These are phyloP conservation scores for Chytriomyces sp. DNA, from an alignment of 192 early-diverging fungal species.

Conservation along the genomic window DNA sequence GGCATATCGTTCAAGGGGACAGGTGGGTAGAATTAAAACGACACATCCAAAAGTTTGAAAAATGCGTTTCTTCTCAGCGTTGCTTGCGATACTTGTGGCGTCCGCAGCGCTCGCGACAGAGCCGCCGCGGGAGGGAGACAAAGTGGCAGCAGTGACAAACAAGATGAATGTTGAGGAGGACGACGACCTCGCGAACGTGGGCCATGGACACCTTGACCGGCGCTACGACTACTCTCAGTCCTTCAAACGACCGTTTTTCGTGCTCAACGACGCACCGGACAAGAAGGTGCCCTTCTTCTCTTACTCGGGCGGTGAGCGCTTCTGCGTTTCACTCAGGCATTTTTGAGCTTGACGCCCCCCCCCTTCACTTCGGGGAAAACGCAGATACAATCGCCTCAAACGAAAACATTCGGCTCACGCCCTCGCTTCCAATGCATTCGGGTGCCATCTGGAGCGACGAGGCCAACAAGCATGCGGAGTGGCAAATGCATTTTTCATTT, in stretches of 20 bases:
- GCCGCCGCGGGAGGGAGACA: background rate
- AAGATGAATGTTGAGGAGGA: background rate
- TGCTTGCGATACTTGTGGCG: background rate
- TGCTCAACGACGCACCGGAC: slow-evolving; percentile 27
- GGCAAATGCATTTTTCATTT: slow-evolving; percentile 72
- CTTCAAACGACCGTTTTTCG: slow-evolving; percentile 43
- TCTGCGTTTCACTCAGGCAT: background rate
- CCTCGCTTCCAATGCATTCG: slow-evolving; percentile 55
- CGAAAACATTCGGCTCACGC: slow-evolving; percentile 54
- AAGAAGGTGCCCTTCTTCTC: slow-evolving; percentile 37
- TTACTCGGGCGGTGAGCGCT: slow-evolving; percentile 18
- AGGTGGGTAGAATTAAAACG: background rate
- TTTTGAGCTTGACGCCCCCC: background rate
- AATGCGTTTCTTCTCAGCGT: background rate
- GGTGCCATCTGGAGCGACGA: slow-evolving; percentile 65
- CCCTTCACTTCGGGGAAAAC: background rate
- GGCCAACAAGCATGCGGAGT: slow-evolving; percentile 67
- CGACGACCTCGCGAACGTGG: slow-evolving; percentile 7
- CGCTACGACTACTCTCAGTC: slow-evolving; percentile 42
- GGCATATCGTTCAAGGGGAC: background rate
- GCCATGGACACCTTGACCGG: slow-evolving; percentile 26
- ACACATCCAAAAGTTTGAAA: background rate
- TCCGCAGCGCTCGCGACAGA: background rate
- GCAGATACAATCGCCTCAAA: slow-evolving; percentile 33
- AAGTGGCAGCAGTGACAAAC: background rate